Base-by-base conservation (phyloP, 2,329 filamentous ascomycete genomes). In the Hortaea werneckii region DNA sequence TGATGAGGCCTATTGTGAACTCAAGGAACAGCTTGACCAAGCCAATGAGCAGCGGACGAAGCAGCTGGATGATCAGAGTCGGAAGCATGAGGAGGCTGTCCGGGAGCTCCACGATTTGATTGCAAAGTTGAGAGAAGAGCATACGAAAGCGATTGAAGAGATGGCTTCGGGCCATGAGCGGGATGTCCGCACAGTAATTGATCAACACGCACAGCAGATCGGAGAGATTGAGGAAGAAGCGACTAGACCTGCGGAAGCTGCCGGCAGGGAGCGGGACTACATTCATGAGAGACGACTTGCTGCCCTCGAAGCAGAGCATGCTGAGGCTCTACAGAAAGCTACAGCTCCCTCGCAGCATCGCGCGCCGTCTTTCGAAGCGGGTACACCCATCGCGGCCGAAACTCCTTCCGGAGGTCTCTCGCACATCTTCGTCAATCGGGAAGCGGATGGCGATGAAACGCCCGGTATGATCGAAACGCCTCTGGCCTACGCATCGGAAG, bases 371-470 rank as follows among this genome's bases (percentile, higher is more conserved):
- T 9, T n/a, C 8, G 32, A 9, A 9, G 32, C 2, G 2, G 10
- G 9, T 7, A 42, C 30, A 34, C 26, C 34, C 8, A 40, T 41
- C 8, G 43, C 46, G 29, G 34, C 40, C 13, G 40, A 49, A 20
- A 43, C 50, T n/a, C 37, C 46, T 35, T 10, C 43, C 9, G 46
- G 39, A 37, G 52, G 50, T 10, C 40, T 54, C 7, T 50, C 50
- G 10, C 53, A 56, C 39, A 43, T 54, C 27, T 56, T 52, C 32
- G 52, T 57, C 20, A 50, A 56, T 42, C 50, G 37, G 6, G 37
- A 37, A 6, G 32, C 9, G 8, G 32, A n/a, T n/a, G 37, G 34
- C 10, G 27, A 9, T 29, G 42, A 44, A 35, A 42, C 41, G 41
- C 41, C 41, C 12, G 41, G 11, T 29, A 9, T 42, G 29, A 44